Evolutionary conservation across 192 early-diverging fungal species (phyloP).

Genomic region (Backusella sp.): DNA sequence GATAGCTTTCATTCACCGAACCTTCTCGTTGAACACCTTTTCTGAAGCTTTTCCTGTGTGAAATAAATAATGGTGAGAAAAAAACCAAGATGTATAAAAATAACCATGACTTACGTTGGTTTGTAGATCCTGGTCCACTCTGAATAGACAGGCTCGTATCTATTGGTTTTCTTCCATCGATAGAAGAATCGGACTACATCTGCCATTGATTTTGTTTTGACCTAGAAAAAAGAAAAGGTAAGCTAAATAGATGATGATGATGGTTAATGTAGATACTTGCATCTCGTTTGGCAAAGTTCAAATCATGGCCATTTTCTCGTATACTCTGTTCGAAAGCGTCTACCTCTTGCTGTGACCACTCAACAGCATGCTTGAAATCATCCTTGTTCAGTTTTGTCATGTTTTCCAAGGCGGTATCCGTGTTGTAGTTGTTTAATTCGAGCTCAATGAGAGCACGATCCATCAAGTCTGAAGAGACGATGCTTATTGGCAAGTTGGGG

Average conservation of each 20-base stretch:
- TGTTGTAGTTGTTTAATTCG: constrained; percentile 50
- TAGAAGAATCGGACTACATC: constrained; percentile 64
- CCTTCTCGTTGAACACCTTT: constrained; percentile 20
- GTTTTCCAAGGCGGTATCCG: constrained; percentile 53
- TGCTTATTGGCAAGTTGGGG: constrained; percentile 32
- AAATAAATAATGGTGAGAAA: neutral
- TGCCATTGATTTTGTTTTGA: constrained; percentile 39
- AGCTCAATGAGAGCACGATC: constrained; percentile 61
- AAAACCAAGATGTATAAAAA: neutral
- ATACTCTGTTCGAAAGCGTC: constrained; percentile 62
- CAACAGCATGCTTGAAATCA: constrained; percentile 47
- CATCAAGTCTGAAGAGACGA: constrained; percentile 60
- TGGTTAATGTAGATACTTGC: constrained; percentile 39
- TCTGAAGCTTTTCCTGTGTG: constrained; percentile 47
- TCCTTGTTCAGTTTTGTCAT: constrained; percentile 44
- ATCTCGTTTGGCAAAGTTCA: constrained; percentile 56
- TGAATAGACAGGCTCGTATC: constrained; percentile 59
- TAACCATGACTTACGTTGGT: constrained; percentile 45
- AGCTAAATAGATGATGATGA: neutral
- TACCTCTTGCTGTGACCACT: constrained; percentile 55
- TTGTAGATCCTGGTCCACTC: constrained; percentile 57
- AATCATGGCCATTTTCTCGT: constrained; percentile 62
- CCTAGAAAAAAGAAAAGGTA: neutral
- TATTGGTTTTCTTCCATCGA: constrained; percentile 56
- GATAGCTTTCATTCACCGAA: neutral